Conservation (phyloP, 768 basidiomycete genomes). For the Flagelloscypha sp. region DNA sequence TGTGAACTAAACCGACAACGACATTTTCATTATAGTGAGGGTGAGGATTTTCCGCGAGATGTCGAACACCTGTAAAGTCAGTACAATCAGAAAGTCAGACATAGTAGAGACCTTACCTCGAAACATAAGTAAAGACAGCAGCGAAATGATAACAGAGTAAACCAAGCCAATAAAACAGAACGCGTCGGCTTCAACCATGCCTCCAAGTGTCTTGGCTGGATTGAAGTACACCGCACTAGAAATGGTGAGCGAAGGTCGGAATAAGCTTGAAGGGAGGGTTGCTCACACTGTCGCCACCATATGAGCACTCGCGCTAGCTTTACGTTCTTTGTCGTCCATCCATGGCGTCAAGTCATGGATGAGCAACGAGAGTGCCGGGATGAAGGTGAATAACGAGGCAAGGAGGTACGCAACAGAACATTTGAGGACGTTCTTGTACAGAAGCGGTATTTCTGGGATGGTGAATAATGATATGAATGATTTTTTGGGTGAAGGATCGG, state of each 20-base stretch:
- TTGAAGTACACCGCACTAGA: slow-evolving; percentile 79
- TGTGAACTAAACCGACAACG: too few relatives aligned
- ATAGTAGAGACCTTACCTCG: slow-evolving; percentile 56
- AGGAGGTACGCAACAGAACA: slow-evolving; percentile 88
- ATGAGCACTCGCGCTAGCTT: slow-evolving; percentile 76
- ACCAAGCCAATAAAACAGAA: slow-evolving; percentile 66
- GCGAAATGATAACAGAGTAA: slow-evolving; percentile 64
- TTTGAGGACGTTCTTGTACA: slow-evolving; percentile 75
- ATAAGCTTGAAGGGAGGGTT: background rate
- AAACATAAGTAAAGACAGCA: slow-evolving; percentile 75
- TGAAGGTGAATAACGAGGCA: slow-evolving; percentile 89
- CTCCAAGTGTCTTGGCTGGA: slow-evolving; percentile 88
- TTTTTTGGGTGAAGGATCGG: background rate
- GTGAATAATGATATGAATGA: slow-evolving; percentile 9
- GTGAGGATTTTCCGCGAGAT: too few relatives aligned
- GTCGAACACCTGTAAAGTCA: too few relatives aligned
- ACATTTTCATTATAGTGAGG: too few relatives aligned
- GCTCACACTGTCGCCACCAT: slow-evolving; percentile 89
- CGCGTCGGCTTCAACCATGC: slow-evolving; percentile 85
- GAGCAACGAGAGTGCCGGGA: slow-evolving; percentile 59
- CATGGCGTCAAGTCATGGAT: slow-evolving; percentile 54
- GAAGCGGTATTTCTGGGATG: slow-evolving; percentile 33
- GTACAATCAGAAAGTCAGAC: too few relatives aligned
- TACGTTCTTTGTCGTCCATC: slow-evolving; percentile 33
- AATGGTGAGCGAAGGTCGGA: slow-evolving; percentile 2